Base-by-base conservation (phyloP, 306 rosid species). In the Fragaria vesca region DNA sequence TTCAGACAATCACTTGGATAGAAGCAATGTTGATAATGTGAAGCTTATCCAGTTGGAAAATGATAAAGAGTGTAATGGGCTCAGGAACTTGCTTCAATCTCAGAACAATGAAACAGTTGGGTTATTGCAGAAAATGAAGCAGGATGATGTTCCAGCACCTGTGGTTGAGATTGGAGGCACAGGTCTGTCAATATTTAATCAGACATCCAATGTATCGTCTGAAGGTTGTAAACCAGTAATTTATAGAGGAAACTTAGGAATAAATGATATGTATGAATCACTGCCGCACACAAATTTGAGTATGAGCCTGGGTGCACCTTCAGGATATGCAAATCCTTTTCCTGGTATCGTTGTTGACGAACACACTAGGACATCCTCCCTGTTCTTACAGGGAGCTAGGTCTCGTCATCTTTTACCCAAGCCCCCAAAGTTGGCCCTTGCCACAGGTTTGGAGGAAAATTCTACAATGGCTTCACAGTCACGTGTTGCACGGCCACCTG, bases 401-500 rank as follows among this genome's bases (percentile, higher is more conserved):
- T 89, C 98, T 81, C 89, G 92, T 74, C 93, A 89, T 81, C 90
- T 89, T 73, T 85, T 91, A 81, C 97, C 96, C 20, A 95, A 87
- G 80, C 96, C 95, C 57, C 93, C 98, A 48, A 90, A 90, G 87
- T 89, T 96, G 77, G 79, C 87, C 61, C 83, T 92, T 78, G 76
- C 83, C 3, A 28, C 87, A 32, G 82, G 93, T 51, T 83, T 91
- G 86, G 97, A 93, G 76, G 83, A 85, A 81, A 92, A 84, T 82
- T 80, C 87, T 69, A 79, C 88, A 69, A 82, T 84, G 88, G 85
- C 72, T 61, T 89, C 98, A 70, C 98, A 92, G 74, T 85, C 90
- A 77, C 97, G 98, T 57, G 93, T 95, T 65, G 99, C 99, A 78
- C 87, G 99, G 88, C 99, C 99, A 83, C 99, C 99, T 75, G 94